Evolutionary conservation across 2,329 filamentous ascomycete species (phyloP), one percentile per base, ranked within the genome.

Genomic region (Elsinoe australis): DNA sequence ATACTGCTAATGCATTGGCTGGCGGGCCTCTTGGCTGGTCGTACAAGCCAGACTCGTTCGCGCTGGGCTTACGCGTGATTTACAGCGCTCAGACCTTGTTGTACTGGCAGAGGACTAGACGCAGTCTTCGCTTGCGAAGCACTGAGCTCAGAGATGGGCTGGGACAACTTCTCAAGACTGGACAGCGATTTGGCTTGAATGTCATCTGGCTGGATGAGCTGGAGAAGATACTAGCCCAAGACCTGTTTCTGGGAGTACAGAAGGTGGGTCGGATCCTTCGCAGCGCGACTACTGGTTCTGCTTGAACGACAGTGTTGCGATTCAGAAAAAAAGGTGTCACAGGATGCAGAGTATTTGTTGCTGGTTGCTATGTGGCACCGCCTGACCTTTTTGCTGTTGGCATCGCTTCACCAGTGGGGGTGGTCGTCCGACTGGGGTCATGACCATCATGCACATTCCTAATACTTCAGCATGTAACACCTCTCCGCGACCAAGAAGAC

Each of bases 21-120:
- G 84, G 87, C 58, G 82, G 83, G 0, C 73, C 83, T 6, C 66
- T 94, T 26, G 85, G 87, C 5, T 88, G 83, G 80, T 76, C 77
- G 1, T 81, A 82, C 1, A 80, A 81, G 49, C 73, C 80, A 1
- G 76, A 80, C 22, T 76, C 82, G 1, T 90, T 88, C 61, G 72
- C 74, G 2, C 65, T 84, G 33, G 77, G 75, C 0, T 56, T 73
- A 52, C 58, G 65, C 15, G 60, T 75, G 0, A 49, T 76, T 4
- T 67, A 65, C 49, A 64, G 61, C 6, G 60, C 64, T 6, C 66
- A 69, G n/a, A 60, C 67, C 7, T 57, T 72, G 28, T 47, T 68
- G 49, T 35, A 45, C 5, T 62, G 64, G 48, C 46, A 47, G 7
- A 46, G 31, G 15, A 38, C 38, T 26, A 54, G 53, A 6, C 42